Conservation (phyloP, 163 green algal genomes). For the Scenedesmus sp. region DNA sequence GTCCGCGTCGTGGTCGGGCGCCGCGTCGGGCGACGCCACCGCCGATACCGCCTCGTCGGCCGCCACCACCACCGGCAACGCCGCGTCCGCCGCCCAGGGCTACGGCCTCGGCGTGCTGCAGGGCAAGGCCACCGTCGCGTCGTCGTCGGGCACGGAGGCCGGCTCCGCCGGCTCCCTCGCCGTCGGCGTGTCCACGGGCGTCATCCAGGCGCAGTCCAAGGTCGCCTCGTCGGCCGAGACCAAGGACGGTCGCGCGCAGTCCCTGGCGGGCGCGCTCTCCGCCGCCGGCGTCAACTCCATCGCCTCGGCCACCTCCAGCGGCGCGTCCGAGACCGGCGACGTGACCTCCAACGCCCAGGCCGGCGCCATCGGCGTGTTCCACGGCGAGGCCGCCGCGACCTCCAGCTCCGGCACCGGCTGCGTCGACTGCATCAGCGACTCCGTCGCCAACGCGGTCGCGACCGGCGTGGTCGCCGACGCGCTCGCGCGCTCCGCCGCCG, state of each 20-base stretch:
- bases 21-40: conserved; percentile 1
- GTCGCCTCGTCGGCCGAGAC: not conserved
- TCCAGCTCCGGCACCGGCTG: not conserved
- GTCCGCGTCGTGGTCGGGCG: conserved; percentile 10
- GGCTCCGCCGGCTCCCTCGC: conserved; percentile 28
- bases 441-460: not conserved
- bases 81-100: conserved; percentile 21
- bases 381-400: not conserved
- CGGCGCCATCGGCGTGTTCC: not conserved
- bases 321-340: not conserved
- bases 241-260: conserved; percentile 14
- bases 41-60: conserved; percentile 37
- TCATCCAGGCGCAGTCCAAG: conserved; percentile 34
- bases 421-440: not conserved
- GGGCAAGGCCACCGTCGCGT: conserved; percentile 37
- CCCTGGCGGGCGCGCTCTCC: not conserved
- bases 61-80: conserved; percentile 37
- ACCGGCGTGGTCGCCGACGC: not conserved
- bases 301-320: not conserved
- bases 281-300: not conserved
- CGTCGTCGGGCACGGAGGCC: conserved; percentile 8
- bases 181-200: conserved; percentile 16
- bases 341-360: not conserved
- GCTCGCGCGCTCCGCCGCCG: not conserved
- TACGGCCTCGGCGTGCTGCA: conserved; percentile 16